Base-by-base conservation (phyloP, 2,329 filamentous ascomycete genomes). In the Beauveria brongniartii region DNA sequence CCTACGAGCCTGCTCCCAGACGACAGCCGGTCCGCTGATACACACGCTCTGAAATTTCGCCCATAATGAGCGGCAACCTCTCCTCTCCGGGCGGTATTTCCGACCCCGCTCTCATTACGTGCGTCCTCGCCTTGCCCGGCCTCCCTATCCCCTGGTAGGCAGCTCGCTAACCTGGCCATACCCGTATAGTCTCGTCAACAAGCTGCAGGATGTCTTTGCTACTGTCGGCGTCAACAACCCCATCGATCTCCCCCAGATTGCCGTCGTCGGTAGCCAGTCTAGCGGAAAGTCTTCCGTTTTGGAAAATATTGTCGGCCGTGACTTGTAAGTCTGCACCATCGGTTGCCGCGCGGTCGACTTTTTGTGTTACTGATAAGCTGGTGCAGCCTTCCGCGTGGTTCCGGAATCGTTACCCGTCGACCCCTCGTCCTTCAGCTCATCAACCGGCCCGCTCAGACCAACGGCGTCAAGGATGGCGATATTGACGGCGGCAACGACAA, bases 191-290 rank as follows among this genome's bases (percentile, higher is more conserved):
- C 89, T 97, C 69, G 94, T 99, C 74, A 99, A 99, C 82, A 97
- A 96, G 82, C 87, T 99, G 53, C 94, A 99, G 75, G 94, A 99
- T 91, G 94, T 99, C 69, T 99, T 99, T 74, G 89, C 93, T 64
- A 97, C 94, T 47, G 94, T 99, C 69, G 94, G 94, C 69, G 94
- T 97, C 71, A 94, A 96, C 84, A 99, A 99, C 78, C 94, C 94
- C 64, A 99, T 99, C 82, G 94, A 99, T 80, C 80, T 99, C 65
- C 94, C 94, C 60, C 94, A 99, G 80, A 99, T 99, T 74, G 93
- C 89, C 68, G 94, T 99, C 68, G 94, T 99, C 62, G 94, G 94
- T 72, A 97, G 92, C 76, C 94, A 99, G 80, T 99, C 94, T 22
- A 97, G 93, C 76, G 94, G 94, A 78, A 99, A 99, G 87, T 97